Conservation (phyloP, 768 basidiomycete species). For the Symmetrospora coprosmae region DNA sequence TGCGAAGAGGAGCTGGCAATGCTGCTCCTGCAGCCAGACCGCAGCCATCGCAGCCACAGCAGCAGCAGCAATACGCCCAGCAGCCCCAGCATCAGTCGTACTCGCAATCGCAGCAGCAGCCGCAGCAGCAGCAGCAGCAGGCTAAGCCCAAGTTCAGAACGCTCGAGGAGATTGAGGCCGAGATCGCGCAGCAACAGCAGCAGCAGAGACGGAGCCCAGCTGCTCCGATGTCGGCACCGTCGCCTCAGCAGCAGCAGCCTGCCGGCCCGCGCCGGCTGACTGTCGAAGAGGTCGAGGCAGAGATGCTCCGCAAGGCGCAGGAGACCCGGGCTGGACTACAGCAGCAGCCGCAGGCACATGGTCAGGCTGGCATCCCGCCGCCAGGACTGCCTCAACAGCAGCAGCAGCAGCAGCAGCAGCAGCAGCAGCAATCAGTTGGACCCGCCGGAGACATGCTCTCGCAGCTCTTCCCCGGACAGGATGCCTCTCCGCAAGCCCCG, state of each 20-base stretch:
- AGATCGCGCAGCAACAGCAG: conserved; percentile 22
- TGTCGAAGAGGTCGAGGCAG: conserved; percentile 34
- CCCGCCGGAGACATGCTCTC: conserved; percentile 62
- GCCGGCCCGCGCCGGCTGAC: conserved; percentile 27
- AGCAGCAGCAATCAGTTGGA: conserved; percentile 47
- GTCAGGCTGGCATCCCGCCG: conserved; percentile 18
- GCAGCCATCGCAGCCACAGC: neutral
- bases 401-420: conserved; percentile 46
- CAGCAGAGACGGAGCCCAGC: neutral
- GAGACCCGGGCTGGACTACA: neutral
- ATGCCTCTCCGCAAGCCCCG: conserved; percentile 52
- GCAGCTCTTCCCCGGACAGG: conserved; percentile 59
- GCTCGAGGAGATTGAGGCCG: conserved; percentile 36
- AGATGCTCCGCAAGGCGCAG: conserved; percentile 28
- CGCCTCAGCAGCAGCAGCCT: conserved; percentile 33
- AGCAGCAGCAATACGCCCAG: neutral
- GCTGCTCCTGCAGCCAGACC: neutral
- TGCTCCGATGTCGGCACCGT: neutral
- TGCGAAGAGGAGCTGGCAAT: neutral
- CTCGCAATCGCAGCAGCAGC: too few species aligned
- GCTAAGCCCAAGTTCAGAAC: conserved; percentile 26
- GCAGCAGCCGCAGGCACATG: conserved; percentile 2
- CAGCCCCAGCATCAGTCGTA: conserved; percentile 26
- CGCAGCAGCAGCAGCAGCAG: conserved; percentile 31
- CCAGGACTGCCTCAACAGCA: conserved; percentile 42